A percentile compares a stretch with the other conserved stretches of the same genome.
Conservation (phyloP, 768 basidiomycete genomes). For the Leccinum fibrillosum region DNA sequence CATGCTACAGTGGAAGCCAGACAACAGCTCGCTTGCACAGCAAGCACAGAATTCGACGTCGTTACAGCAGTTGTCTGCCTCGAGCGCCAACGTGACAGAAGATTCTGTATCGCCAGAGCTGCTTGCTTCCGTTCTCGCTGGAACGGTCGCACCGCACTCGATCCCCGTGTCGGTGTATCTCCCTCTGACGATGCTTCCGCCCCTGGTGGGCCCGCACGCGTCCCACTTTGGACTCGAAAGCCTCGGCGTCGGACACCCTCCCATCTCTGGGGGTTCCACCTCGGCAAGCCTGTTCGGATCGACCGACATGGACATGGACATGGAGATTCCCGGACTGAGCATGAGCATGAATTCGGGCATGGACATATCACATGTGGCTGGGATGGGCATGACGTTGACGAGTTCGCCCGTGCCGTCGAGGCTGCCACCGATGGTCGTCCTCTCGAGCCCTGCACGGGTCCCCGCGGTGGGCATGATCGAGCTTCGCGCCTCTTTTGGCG, state of each 20-base stretch:
- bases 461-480: conserved; percentile 65
- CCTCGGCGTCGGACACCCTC: conserved; percentile 24
- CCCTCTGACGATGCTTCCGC: conserved; percentile 35
- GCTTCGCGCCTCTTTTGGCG: conserved; percentile 62
- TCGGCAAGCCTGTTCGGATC: conserved; percentile 29
- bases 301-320: conserved; percentile 33
- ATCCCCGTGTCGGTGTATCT: conserved; percentile 76
- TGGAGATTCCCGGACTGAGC: conserved; percentile 34
- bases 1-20: conserved; percentile 60
- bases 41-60: conserved; percentile 4
- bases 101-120: conserved; percentile 48
- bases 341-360: conserved; percentile 33
- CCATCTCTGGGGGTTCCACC: conserved; percentile 22
- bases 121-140: conserved; percentile 61
- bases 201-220: conserved; percentile 14
- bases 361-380: conserved; percentile 28
- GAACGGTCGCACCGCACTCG: conserved; percentile 34
- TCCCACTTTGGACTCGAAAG: conserved; percentile 29
- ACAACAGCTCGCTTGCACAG: conserved; percentile 23
- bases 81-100: conserved; percentile 27
- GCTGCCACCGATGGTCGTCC: conserved; percentile 52
- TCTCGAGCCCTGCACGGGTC: conserved; percentile 64
- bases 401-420: conserved; percentile 35
- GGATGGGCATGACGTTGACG: conserved; percentile 27
- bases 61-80: neutral